Base-by-base conservation (phyloP, 345 rosid genomes). In the Moricandia moricandioides region DNA sequence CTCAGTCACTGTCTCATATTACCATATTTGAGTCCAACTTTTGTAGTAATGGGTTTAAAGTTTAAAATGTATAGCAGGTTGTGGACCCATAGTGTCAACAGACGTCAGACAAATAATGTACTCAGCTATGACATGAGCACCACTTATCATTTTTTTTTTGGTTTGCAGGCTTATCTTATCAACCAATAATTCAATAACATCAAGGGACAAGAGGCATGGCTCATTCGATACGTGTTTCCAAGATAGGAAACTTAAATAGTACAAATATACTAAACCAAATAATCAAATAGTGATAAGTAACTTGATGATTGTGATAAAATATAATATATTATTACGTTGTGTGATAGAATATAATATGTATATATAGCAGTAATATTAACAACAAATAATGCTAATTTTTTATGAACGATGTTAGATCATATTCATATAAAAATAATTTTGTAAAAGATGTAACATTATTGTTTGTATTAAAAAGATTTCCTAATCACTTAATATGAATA, bases 41-140 rank as follows among this genome's bases (percentile, higher is more conserved):
- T 40, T 40, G 2, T 4, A 43, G 51, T 1, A 5, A 54, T 26
- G 76, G 76, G 76, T 10, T 59, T 54, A 21, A 54, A 54, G 29
- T 16, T 55, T 11, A 63, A 72, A 35, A 29, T 72, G 39, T 52
- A 24, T 3, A 12, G 18, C 13, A 72, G 0, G n/a, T 8, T 12
- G 45, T 39, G 77, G 77, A 40, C 77, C 77, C 77, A 29, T 9
- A 17, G 26, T 12, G 43, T 37, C 24, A 54, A 7, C 14, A 64
- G 17, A 27, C 31, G 8, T 6, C 14, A 17, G 9, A 8, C 26
- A 43, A 43, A 43, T 55, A 51, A 54, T 73, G 56, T 4, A 27
- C 8, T 8, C 55, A 12, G 56, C 18, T 72, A 26, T 54, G 76
- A 26, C 65, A 72, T 40, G 70, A 64, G 70, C 70, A 39, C 45